Evolutionary conservation across 1,284 basidiomycete species (phyloP), one percentile per base, ranked within the genome.

Genomic region (Trichosporon inkin): DNA sequence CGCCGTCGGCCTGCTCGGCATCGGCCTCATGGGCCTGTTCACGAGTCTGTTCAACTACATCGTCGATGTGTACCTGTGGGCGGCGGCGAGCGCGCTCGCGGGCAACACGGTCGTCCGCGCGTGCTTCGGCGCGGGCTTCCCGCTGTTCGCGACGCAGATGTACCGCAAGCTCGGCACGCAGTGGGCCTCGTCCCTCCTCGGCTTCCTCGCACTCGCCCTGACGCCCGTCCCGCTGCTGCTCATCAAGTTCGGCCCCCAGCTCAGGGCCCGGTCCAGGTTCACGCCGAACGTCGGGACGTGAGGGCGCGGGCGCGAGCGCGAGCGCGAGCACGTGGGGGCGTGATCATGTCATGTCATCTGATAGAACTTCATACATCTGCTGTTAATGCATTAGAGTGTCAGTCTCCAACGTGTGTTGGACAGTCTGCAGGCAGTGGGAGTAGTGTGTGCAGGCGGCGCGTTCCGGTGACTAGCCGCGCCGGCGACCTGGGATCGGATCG

Each of bases 11-110:
- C 65, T 82, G 10, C 75, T 81, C 64, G 77, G 76, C 10, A 64
- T 79, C 8, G 67, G 52, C 16, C 67, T 78, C 11, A 76, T 85
- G 28, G 83, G 84, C 63, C 84, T 88, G 84, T 83, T 83, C 71
- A 73, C 82, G 22, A 73, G 73, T 3, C 63, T 80, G 53, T 78
- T 79, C 71, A 78, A 80, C 73, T 80, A 71, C 68, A 76, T 83
- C 63, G 79, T 83, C 65, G 82, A 83, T 65, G 74, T 78, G 6
- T 83, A 83, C 64, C 72, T 83, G n/a, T 74, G 76, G 69, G 75
- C 78, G 11, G 81, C 82, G 1, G 81, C 82, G 24, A 78, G 76
- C 2, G 83, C 82, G 0, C 71, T 84, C 1, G 77, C 82, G 0
- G 79, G 75, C 39, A 79, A 78, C 60, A 84, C 82, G 1, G 80